Evolutionary conservation across 768 basidiomycete genomes (phyloP), one percentile per base, ranked within the genome.

Genomic region (Phlegmacium glaucopus): DNA sequence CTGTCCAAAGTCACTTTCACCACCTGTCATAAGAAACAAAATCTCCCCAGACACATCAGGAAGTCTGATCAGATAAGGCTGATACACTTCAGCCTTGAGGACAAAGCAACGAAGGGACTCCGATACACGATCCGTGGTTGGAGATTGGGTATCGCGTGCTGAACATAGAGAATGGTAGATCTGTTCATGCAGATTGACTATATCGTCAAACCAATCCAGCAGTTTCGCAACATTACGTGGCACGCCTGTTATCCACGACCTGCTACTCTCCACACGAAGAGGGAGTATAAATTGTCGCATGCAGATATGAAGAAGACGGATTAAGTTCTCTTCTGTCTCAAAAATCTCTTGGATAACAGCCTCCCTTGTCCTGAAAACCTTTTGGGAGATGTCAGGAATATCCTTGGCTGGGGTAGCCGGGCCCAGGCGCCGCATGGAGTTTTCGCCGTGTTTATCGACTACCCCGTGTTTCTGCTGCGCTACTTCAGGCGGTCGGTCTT

Each of bases 131-230:
- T 72, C 68, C 2, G 61, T 61, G 9, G 58, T 56, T 28, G 66
- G 54, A 0, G 63, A 57, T 42, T 59, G 56, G 4, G 55, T 59
- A 42, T 61, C 61, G 25, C 62, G 56, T 6, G 60, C 54, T 6
- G 55, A 51, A 40, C 60, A 65, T 50, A 90, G 60, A 1, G 75
- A 64, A 4, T 72, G 70, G 7, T 76, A 71, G 18, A 96, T 70
- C 48, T 83, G 76, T 4, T 71, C 68, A 54, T 96, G 94, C 2
- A 94, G 70, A 45, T 84, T 82, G 9, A 86, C 72, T 50, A 97
- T 89, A 55, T 91, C 90, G 54, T 94, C 91, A 42, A 94, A 68
- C 85, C 89, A 91, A 63, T 94, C 91, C 50, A 97, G 82, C 16
- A 93, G 72, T 9, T 81, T 79, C 1, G 83, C 75, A 10, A 92